Base-by-base conservation (phyloP, 345 rosid species). In the Sisymbrium irio region DNA sequence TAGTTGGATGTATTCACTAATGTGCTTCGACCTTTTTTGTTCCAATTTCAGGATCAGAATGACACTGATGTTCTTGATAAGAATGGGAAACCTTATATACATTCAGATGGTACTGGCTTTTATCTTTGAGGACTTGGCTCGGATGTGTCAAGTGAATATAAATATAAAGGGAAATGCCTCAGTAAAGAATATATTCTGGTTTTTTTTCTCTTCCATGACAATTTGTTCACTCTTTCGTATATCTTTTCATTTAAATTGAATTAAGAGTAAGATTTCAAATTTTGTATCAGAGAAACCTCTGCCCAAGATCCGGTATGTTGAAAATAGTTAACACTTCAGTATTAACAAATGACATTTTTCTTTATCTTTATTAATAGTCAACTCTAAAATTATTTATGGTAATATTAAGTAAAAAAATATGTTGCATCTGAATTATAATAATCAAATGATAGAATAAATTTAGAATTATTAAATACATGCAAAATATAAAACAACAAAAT, bases 21-120 rank as follows among this genome's bases (percentile, higher is more conserved):
- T 20, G n/a, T 27, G 25, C 36, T 47, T 37, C 4, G 5, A 44
- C 58, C 56, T 9, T 69, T 47, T 32, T 50, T 25, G 11, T 75
- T 53, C 49, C 37, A 10, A 63, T 46, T 71, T 62, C 84, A 93
- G 98, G 88, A 86, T 77, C 33, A 69, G 1, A 17, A 84, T 30
- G 77, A 73, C 17, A 84, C 81, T 4, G 12, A 4, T 70, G 67
- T 85, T 27, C 17, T 10, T 44, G 83, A 76, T 28, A 76, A 79
- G 64, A 79, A 86, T 45, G 80, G 80, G 3, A 62, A 91, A 30
- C 63, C 22, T 2, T 32, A 35, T 27, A 85, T 91, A 67, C 89
- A 84, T 75, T 79, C 90, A 1, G 97, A 94, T 82, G 98, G 97
- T 37, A 91, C 97, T 69, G 98, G 98, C 42, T 89, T n/a, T 67